phyloP scores from a whole-genome alignment of 768 basidiomycete genomes.

The Suillus cothurnatus region DNA sequence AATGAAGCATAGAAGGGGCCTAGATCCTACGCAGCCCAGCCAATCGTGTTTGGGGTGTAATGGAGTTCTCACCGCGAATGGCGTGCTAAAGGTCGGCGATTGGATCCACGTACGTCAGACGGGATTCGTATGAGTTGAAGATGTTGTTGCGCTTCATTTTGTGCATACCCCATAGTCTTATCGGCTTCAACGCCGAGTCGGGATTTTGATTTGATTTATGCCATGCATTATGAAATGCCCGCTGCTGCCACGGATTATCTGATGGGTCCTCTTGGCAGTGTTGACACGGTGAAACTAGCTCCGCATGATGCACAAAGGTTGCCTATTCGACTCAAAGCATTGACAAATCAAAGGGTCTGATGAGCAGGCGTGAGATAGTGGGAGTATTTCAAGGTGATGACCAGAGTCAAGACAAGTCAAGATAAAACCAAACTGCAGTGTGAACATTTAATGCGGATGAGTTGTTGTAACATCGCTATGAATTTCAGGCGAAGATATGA shows the following conservation, averaged over 20 bases:
- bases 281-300: background rate
- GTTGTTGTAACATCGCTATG: background rate
- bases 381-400: background rate
- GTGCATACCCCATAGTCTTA: background rate
- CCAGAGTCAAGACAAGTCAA: no score
- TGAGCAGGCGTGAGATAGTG: constrained; percentile 4
- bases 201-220: background rate
- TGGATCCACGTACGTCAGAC: constrained; percentile 50
- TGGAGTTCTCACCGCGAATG: constrained; percentile 51
- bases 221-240: background rate
- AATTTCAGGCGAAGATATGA: background rate
- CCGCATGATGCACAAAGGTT: background rate
- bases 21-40: constrained; percentile 50
- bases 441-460: background rate
- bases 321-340: background rate
- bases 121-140: constrained; percentile 24
- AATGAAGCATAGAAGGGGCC: constrained; percentile 68
- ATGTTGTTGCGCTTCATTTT: background rate
- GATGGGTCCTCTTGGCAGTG: background rate
- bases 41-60: constrained; percentile 72
- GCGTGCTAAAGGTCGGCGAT: constrained; percentile 65
- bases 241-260: background rate
- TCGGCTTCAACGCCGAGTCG: background rate
- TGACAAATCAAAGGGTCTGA: constrained; percentile 6
- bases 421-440: background rate